Base-by-base conservation (phyloP, 1,139 yeast genomes). In the Blastobotrys indianensis region DNA sequence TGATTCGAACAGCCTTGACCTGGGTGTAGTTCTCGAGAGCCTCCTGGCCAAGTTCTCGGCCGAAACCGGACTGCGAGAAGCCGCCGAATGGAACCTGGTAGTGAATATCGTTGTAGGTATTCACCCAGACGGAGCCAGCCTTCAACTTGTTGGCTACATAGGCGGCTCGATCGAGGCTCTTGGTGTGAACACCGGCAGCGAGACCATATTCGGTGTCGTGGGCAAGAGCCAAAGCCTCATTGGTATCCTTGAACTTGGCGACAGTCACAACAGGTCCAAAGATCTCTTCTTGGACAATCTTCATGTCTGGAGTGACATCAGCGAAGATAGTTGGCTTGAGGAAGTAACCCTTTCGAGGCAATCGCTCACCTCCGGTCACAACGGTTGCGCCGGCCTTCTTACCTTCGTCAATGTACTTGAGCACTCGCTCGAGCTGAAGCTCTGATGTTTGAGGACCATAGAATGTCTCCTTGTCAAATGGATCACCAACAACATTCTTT, bases 31-130 rank as follows among this genome's bases (percentile, higher is more conserved):
- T 82, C 59, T 81, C 85, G 60, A 85, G 76, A 44, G 86, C 92
- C 65, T 82, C 88, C 62, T 81, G 82, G 67, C 95, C 95, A 81
- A 85, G 79, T 74, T 85, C 95, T 72, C 94, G 82, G 63, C 95
- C 95, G 64, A 83, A 78, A 70, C 95, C 95, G 51, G 92, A 83
- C 69, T 81, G 79, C 63, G 81, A 80, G 76, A 71, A 85, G 56
- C 95, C 95, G 63, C 95, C 95, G 54, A 77, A 77, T 54, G 82
- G 82, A 64, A 84, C 82, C 68, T 76, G 74, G 59, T 77, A 78
- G 69, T 85, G 85, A 80, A 83, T 80, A 60, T 82, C 87, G 66
- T 85, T 85, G 73, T 82, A 85, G 55, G 92, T 74, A 73, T 77
- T 77, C 63, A 84, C 75, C 94, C 94, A 85, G 55, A 85, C 76